Evolutionary conservation across 495 filamentous ascomycete genomes (phyloP), one percentile per base, ranked within the genome.

Genomic region (Chaetomium fimeti): DNA sequence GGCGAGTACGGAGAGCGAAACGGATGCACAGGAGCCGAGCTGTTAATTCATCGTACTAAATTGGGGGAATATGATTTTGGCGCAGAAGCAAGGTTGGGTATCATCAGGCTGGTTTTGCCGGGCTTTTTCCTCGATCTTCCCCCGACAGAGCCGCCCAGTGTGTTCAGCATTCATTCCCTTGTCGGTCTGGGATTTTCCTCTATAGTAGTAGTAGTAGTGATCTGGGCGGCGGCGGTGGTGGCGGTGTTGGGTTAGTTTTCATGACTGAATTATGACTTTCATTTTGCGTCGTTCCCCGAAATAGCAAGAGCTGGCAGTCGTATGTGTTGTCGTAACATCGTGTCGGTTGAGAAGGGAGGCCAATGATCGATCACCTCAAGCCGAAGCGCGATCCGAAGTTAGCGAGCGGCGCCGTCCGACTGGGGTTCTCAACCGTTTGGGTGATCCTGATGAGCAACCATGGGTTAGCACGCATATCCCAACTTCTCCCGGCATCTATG

Each of bases 311-410:
- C 15, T 9, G 25, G 42, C 16, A 1, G 11, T 25, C 9, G 20
- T 28, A 27, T 38, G 11, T 40, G 29, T 11, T 28, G 27, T 51
- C 59, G 47, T 61, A 40, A 38, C 29, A 29, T 40, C 12, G 11
- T 42, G 54, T 27, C 32, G 28, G 5, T 54, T 6, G 28, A 40
- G 43, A 32, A 32, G 40, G 40, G 40, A 43, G 40, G 40, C 5
- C 16, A 18, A 16, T 13, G 5, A 38, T 16, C 24, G 16, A 71
- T 75, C 76, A 84, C 61, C 84, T 85, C 71, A 88, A 88, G 57
- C 89, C 88, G 71, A 92, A 91, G 62, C 89, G 83, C 29, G 87
- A 89, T 18, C 78, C 75, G 66, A 91, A 84, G 55, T 87, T 87
- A 55, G 84, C 78, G 68, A 91, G 85, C 60, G 87, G 87, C 67